phyloP scores from a whole-genome alignment of 768 basidiomycete species.

The Solioccasus polychromus region DNA sequence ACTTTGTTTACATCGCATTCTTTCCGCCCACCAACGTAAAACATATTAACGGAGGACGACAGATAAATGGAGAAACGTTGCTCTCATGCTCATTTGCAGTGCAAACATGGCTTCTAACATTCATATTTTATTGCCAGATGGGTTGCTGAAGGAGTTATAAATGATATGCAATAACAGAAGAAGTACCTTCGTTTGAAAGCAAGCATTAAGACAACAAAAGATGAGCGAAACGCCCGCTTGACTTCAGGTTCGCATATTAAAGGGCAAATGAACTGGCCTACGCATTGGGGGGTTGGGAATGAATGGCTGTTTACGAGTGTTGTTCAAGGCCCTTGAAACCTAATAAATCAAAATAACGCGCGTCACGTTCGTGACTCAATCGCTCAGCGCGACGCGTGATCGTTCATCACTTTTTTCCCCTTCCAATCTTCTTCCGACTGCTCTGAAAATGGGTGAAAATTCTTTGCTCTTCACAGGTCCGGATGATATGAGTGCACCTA shows the following conservation, averaged over 20 bases:
- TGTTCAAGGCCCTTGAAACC: constrained; percentile 1
- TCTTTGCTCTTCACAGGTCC: constrained; percentile 61
- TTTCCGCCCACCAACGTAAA: not conserved
- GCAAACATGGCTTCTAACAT: constrained; percentile 39
- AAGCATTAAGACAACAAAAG: constrained; percentile 49
- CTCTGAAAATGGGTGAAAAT: constrained; percentile 11
- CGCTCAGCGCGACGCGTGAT: constrained; percentile 4
- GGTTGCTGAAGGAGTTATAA: constrained; percentile 47
- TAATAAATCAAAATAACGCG: constrained; percentile 30
- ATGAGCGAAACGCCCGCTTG: constrained; percentile 57
- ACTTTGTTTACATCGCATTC: not conserved
- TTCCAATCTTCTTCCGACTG: not conserved
- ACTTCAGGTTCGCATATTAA: constrained; percentile 60
- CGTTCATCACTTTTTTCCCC: not conserved
- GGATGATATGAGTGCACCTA: constrained; percentile 42
- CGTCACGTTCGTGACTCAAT: not conserved
- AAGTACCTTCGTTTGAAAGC: constrained; percentile 34
- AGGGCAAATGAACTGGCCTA: no score
- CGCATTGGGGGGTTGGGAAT: no score
- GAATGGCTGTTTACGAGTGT: constrained; percentile 8
- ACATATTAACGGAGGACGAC: not conserved
- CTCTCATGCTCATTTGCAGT: constrained; percentile 50
- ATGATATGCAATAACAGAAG: constrained; percentile 49
- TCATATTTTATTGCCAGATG: constrained; percentile 50
- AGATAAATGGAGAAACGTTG: constrained; percentile 61